These are phyloP conservation scores for Isoetes taiwanensis DNA, from an alignment of 75 land plant genomes.

Conservation along the genomic window DNA sequence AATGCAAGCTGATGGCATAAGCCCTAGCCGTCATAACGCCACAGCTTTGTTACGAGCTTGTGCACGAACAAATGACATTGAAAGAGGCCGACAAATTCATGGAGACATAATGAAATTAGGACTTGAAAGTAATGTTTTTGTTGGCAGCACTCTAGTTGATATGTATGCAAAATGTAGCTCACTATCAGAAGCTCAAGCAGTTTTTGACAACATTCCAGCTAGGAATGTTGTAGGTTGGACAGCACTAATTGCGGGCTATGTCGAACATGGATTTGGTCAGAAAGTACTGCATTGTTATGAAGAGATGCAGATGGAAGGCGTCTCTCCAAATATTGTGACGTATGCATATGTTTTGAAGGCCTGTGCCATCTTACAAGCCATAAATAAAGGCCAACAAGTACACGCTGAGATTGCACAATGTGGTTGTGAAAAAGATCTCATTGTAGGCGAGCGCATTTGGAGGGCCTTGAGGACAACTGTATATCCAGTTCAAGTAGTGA, in stretches of 20 bases:
- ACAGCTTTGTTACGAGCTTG: too few species aligned
- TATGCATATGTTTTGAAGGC: constrained; percentile 24
- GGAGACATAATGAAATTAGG: neutral
- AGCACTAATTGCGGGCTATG: constrained; percentile 26
- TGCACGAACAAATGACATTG: too few species aligned
- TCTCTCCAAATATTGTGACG: constrained; percentile 21
- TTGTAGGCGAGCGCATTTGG: too few species aligned
- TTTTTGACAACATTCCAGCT: too few species aligned
- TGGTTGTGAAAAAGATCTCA: too few species aligned
- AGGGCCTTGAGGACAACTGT: too few species aligned
- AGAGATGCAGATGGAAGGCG: constrained; percentile 12
- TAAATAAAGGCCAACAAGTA: constrained; percentile 15
- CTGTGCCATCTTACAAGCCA: constrained; percentile 10
- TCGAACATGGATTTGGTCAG: neutral
- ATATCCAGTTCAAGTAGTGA: too few species aligned
- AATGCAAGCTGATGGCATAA: constrained; percentile 5
- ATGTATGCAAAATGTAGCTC: too few species aligned
- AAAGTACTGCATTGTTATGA: constrained; percentile 18
- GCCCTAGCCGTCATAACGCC: too few species aligned
- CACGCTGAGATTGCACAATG: constrained; percentile 26
- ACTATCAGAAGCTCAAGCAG: too few species aligned
- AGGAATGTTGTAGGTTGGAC: constrained; percentile 24
- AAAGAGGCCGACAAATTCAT: too few species aligned
- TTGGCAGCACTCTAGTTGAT: constrained; percentile 3
- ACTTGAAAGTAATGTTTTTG: constrained; percentile 2